Base-by-base conservation (phyloP, 208 protist genomes). In the Leishmania amazonensis region DNA sequence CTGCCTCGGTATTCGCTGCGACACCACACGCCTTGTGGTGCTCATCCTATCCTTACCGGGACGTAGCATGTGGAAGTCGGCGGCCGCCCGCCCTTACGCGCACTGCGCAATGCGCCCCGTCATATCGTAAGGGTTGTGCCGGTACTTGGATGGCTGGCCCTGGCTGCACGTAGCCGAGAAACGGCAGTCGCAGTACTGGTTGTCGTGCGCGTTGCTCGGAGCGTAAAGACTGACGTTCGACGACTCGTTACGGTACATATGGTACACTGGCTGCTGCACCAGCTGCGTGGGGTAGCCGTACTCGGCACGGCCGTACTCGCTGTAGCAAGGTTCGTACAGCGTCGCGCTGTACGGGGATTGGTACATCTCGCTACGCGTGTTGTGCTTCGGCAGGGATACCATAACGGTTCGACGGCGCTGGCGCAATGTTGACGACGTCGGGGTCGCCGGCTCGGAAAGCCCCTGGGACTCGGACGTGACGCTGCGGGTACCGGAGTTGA, bases 121-220 rank as follows among this genome's bases (percentile, higher is more conserved):
- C 76, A 93, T 84, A 35, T 80, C 83, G 79, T 97, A 97, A 1
- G 94, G 94, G 86, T 97, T 97, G 87, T 97, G 94, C 65, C 92
- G 89, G 87, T 97, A 97, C 81, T 89, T 89, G 24, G 89, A 74
- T 0, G 90, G 89, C 72, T 87, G 85, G 78, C 91, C 94, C 54
- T 77, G 78, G 51, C 83, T 90, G 87, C 92, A 97, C 67, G 84
- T 89, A 13, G 93, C 83, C 1, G 88, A 91, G 72, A 96, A 88
- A 78, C 80, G 81, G 77, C 86, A 90, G 73, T 71, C 64, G 83
- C 90, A 94, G 75, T 76, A 82, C 42, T 47, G 45, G 47, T 53
- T 64, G 11, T 85, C 81, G 47, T 74, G 57, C 53, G 47, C 28
- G 38, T 40, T 57, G 31, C n/a, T 71, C 11, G 15, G 8, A 1